Evolutionary conservation across 2,329 filamentous ascomycete genomes (phyloP), one percentile per base, ranked within the genome.

Genomic region (Fusarium sp.): DNA sequence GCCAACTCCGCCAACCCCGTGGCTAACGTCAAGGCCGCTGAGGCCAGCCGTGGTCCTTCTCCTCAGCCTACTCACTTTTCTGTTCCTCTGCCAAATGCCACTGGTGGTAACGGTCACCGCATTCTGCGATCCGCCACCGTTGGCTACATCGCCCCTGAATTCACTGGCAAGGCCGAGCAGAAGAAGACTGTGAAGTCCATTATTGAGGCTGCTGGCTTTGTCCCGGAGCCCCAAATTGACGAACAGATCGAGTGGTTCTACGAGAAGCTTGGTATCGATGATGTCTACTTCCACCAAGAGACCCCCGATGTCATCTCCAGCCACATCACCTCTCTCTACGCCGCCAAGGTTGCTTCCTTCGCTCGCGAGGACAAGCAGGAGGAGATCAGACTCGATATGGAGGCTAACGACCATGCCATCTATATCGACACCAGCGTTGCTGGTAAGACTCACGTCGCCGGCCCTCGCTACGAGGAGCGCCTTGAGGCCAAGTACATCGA

Each of bases 371-470:
- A 98, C 81, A 96, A 96, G 84, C 90, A 91, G 70, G 87, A 98
- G 74, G 94, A 98, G 81, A 97, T 99, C 73, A 89, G 94, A 66
- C 83, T 99, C 40, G 95, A 98, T 77, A 97, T 97, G 88, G 96
- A 99, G 81, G 93, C 93, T 21, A 83, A 86, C 60, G 96, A 98
- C 77, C 96, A 98, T 76, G 96, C 96, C 61, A 96, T 98, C 76
- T 99, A 98, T 82, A 98, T 99, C 71, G 96, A 99, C 78, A 99
- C 96, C 55, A 97, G 94, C 79, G 91, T 91, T 76, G 95, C 96
- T 17, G 96, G 96, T 69, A 84, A 92, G 72, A 92, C 90, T 60
- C 86, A 89, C 45, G 83, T 92, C 21, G 83, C 86, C 53, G 96
- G 96, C 4, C 94, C 96, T n/a, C 87, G 90, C 61, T 99, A 97